phyloP scores from a whole-genome alignment of 495 filamentous ascomycete genomes.

The Daldinia childiae region DNA sequence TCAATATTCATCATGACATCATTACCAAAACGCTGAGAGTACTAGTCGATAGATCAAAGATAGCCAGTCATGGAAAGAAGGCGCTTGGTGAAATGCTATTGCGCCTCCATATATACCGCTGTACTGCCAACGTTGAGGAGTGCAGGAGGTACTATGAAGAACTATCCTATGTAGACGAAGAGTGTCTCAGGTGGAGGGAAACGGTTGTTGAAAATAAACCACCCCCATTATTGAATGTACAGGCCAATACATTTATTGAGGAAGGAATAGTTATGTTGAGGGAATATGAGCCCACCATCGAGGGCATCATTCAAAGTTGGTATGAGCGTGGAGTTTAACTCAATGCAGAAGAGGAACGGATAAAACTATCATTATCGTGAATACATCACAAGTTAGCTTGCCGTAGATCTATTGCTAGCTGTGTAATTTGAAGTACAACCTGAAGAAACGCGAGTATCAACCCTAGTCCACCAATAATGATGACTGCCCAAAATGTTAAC shows the following conservation, averaged over 20 bases:
- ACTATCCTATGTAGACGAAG: not conserved
- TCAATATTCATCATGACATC: not conserved
- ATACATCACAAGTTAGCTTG: not conserved
- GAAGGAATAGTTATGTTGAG: not conserved
- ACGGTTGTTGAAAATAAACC: not conserved
- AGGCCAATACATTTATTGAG: not conserved
- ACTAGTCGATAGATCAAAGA: not conserved
- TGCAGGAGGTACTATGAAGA: not conserved
- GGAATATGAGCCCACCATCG: not conserved
- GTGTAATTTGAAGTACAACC: too few species aligned
- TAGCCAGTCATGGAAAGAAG: not conserved
- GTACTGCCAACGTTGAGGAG: not conserved
- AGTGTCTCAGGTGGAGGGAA: not conserved
- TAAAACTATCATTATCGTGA: not conserved
- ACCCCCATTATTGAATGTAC: not conserved
- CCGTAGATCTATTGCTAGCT: not conserved
- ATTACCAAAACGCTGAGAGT: not conserved
- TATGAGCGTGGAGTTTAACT: not conserved
- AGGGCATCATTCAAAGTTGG: not conserved
- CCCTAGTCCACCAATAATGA: too few species aligned
- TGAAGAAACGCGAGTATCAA: too few species aligned
- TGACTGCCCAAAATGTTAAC: too few species aligned
- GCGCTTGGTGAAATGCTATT: not conserved
- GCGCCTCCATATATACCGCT: not conserved
- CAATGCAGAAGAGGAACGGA: not conserved